These are phyloP conservation scores for Trichosporon coremiiforme DNA, from an alignment of 1,284 basidiomycete genomes.

Conservation along the genomic window DNA sequence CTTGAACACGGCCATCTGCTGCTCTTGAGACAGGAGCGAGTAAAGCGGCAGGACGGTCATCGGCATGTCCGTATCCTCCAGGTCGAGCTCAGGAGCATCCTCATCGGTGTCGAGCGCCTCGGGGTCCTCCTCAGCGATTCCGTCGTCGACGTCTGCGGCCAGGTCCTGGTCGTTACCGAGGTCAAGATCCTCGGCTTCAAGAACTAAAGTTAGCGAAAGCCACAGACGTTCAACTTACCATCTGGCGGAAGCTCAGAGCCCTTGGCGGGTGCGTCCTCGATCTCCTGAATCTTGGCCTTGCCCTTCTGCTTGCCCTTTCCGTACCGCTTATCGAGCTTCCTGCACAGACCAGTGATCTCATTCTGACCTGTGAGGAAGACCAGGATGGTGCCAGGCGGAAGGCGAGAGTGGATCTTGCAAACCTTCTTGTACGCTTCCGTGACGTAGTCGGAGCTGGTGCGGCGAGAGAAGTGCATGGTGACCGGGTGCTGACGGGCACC, in stretches of 20 bases:
- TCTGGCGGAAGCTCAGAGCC: slow-evolving; percentile 36
- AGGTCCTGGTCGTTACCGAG: slow-evolving; percentile 56
- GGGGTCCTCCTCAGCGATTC: slow-evolving; percentile 53
- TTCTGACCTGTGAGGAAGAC: slow-evolving; percentile 78
- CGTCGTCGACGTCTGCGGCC: slow-evolving; percentile 59
- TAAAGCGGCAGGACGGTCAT: slow-evolving; percentile 75
- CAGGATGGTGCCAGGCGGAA: slow-evolving; percentile 71
- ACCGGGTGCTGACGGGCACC: slow-evolving; percentile 92
- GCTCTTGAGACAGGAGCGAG: slow-evolving; percentile 69
- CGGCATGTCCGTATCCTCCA: slow-evolving; percentile 59
- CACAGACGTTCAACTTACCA: slow-evolving; percentile 33
- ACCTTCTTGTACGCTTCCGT: slow-evolving; percentile 88
- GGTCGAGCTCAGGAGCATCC: slow-evolving; percentile 53
- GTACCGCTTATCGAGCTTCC: slow-evolving; percentile 75
- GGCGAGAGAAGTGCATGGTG: slow-evolving; percentile 87
- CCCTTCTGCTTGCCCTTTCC: slow-evolving; percentile 66
- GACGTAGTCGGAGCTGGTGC: slow-evolving; percentile 85
- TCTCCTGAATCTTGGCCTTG: slow-evolving; percentile 48
- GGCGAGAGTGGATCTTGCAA: slow-evolving; percentile 71
- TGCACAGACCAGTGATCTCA: slow-evolving; percentile 69
- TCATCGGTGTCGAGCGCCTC: slow-evolving; percentile 57
- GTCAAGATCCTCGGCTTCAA: slow-evolving; percentile 57
- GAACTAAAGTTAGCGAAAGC: slow-evolving; percentile 48
- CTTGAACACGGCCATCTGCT: slow-evolving; percentile 73
- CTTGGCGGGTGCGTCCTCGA: slow-evolving; percentile 24